Base-by-base conservation (phyloP, 2,329 filamentous ascomycete genomes). In the Venturia nashicola region DNA sequence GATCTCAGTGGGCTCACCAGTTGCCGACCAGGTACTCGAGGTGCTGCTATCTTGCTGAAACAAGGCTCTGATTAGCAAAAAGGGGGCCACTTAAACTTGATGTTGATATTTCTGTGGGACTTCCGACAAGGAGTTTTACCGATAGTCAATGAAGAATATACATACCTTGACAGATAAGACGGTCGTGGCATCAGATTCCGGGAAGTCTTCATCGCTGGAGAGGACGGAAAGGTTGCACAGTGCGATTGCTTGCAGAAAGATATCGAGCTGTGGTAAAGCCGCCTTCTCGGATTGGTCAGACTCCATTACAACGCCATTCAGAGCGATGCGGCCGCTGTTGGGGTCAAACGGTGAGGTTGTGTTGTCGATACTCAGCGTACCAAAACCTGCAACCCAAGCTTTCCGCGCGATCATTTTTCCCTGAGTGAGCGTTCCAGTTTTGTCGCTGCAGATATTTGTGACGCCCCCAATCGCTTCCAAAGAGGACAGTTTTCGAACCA, bases 1-100 rank as follows among this genome's bases (percentile, higher is more conserved):
- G 66, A 90, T 88, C 68, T 90, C 87, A 0, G 87, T 89, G 0
- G 85, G 85, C 67, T 88, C 86, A 54, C 86, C 86, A 60, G 83
- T 82, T 32, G 83, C 84, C 64, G 82, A 78, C 86, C 86, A 88
- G 62, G 55, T 36, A 42, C 9, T 32, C 3, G 55, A 39, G 12
- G 32, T 59, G 20, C 55, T 7, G 34, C 39, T 51, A 16, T 27
- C 46, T 11, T 27, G n/a, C 46, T 27, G 5, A 51, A 39, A 12
- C 9, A 51, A 5, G 11, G 20, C 8, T 12, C 6, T 8, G 27
- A 27, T 51, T 51, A 51, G 46, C 46, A 0, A 14, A 51, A 51
- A 3, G 11, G 16, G 8, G 8, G 9, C 4, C 1, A 14, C 2
- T 8, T 9, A n/a, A 46, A 4, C 11, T 46, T 6, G 18, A 16